These are phyloP conservation scores for Carallia brachiata DNA, from an alignment of 345 rosid genomes.

Conservation along the genomic window DNA sequence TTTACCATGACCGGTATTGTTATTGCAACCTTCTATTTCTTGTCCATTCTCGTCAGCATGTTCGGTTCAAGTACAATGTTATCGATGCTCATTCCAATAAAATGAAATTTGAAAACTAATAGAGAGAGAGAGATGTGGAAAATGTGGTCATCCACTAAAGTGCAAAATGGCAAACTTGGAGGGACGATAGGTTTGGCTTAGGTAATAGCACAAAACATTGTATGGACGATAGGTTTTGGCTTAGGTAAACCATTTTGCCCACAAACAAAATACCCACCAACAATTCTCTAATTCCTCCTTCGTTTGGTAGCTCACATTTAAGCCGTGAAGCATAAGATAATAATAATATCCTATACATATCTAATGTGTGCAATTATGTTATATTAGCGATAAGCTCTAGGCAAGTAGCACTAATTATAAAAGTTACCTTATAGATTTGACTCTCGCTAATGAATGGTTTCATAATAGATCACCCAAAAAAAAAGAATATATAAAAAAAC, in stretches of 20 bases:
- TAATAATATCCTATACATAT: conserved; percentile 21
- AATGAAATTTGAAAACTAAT: too few relatives aligned
- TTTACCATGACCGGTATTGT: too few relatives aligned
- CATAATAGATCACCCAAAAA: not conserved
- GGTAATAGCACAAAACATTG: conserved; percentile 15
- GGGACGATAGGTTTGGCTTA: conserved; percentile 23
- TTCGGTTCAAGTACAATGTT: too few relatives aligned
- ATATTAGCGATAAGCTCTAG: conserved; percentile 16
- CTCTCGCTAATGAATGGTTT: too few relatives aligned
- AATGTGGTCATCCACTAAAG: conserved; percentile 15
- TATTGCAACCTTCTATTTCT: too few relatives aligned
- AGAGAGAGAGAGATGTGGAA: not conserved
- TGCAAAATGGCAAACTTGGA: conserved; percentile 3
- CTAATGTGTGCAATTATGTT: conserved; percentile 10
- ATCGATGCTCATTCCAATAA: too few relatives aligned
- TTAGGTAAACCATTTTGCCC: conserved; percentile 24
- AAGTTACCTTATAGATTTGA: too few relatives aligned
- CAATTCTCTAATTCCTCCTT: conserved; percentile 18
- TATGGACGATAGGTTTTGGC: conserved; percentile 14
- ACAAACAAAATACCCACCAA: conserved; percentile 22
- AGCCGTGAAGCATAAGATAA: conserved; percentile 21
- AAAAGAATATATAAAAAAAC: not conserved
- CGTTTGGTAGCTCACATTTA: conserved; percentile 31
- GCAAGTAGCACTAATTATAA: conserved; percentile 10
- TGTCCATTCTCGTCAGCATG: too few relatives aligned